These are phyloP conservation scores for Lactifluus piperatus DNA, from an alignment of 768 basidiomycete species.

Conservation along the genomic window DNA sequence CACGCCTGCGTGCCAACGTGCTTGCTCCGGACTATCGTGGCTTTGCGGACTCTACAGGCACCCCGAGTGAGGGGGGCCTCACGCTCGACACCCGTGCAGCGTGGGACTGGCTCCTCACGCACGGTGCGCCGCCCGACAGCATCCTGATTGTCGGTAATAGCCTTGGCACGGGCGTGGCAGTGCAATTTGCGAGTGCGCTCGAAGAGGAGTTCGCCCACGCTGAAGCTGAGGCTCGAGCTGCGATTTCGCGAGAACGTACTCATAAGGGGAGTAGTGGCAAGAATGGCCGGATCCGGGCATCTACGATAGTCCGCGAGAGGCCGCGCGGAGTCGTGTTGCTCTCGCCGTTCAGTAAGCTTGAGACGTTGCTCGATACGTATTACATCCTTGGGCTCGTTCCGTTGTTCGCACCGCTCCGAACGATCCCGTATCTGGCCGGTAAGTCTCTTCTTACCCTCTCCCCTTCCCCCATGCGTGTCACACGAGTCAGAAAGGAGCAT, in stretches of 20 bases:
- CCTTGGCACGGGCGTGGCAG: conserved; percentile 75
- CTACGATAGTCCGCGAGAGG: conserved; percentile 22
- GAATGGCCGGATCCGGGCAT: neutral
- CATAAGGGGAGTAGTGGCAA: neutral
- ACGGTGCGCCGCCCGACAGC: conserved; percentile 49
- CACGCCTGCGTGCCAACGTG: conserved; percentile 64
- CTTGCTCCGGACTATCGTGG: conserved; percentile 89
- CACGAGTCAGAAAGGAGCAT: neutral
- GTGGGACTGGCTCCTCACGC: conserved; percentile 64
- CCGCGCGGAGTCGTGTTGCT: conserved; percentile 35
- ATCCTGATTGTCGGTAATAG: conserved; percentile 81
- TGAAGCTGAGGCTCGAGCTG: conserved; percentile 23
- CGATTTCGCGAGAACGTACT: neutral
- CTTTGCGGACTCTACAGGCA: conserved; percentile 78
- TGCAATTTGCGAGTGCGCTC: conserved; percentile 35
- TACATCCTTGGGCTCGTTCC: conserved; percentile 58
- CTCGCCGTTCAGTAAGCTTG: conserved; percentile 32
- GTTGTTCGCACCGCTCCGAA: conserved; percentile 57
- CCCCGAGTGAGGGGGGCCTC: conserved; percentile 70
- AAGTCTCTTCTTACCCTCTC: conserved; percentile 29
- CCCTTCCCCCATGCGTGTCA: neutral
- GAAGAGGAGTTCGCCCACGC: conserved; percentile 18
- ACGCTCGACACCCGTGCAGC: conserved; percentile 65
- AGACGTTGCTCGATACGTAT: conserved; percentile 57
- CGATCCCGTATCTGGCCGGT: conserved; percentile 57